Evolutionary conservation across 345 rosid genomes (phyloP), one percentile per base, ranked within the genome.

Genomic region (Corchorus capsularis): DNA sequence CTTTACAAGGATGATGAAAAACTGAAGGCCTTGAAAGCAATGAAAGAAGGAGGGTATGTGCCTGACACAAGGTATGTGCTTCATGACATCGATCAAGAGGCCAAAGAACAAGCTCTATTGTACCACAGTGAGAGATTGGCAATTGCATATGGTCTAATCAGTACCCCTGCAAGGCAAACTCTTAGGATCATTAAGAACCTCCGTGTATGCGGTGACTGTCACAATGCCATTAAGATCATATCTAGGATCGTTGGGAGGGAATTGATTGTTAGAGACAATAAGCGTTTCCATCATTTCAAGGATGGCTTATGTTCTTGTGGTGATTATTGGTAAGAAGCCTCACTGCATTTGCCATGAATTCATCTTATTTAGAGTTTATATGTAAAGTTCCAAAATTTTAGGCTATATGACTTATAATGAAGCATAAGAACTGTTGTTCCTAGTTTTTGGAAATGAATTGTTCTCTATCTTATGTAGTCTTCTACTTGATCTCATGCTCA

Each of bases 211-310:
- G 90, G 82, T 13, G 93, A 92, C 55, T 90, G 94, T 84, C 94
- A 92, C 80, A 92, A 92, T 81, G 91, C 90, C 69, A 92, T 92
- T 83, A 92, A 92, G 87, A 90, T 92, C 84, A 89, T 89, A 93
- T 89, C 94, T 37, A 90, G 80, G 79, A 86, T 90, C 75, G 89
- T 92, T 45, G 97, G 94, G 75, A 83, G 94, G 73, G 86, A 85
- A 78, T 78, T 92, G 82, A 85, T 92, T 54, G 87, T 92, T 46
- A 86, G 97, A 82, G 97, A 92, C 80, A 92, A 90, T 78, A 92
- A 92, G 79, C 88, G 94, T 60, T 92, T 92, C 77, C 94, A 90
- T 81, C 94, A 87, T 74, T 90, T 88, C 83, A 84, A 69, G 71
- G 87, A 86, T 19, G 91, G 91, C 59, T 82, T 86, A 63, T 88